Base-by-base conservation (phyloP, 441 rosid genomes). In the Populus hybrid region DNA sequence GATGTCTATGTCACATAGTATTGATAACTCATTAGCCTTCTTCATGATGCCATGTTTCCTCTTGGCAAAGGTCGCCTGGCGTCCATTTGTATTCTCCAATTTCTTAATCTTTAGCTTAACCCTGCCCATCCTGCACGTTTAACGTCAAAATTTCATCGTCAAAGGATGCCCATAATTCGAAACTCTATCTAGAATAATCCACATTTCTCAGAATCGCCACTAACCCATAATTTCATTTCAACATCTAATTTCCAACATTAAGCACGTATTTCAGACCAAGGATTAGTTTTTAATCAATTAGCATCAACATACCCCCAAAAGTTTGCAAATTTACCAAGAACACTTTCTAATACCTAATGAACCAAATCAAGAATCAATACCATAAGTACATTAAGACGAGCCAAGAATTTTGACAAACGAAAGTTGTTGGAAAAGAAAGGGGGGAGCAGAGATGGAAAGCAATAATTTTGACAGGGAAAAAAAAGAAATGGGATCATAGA, bases 21-120 rank as follows among this genome's bases (percentile, higher is more conserved):
- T 86, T 1, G 97, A 88, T 70, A 93, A 86, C 75, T 93, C 97
- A 63, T 76, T 87, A n/a, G 98, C 95, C 84, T 91, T 91, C 82
- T 91, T 91, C 83, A 90, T 81, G 78, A 91, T 90, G 76, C 97
- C 98, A 81, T 85, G 80, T 80, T 85, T 93, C 83, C 98, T 87
- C 82, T 93, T 90, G 65, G 91, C 89, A 81, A 86, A 91, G 73
- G 97, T 90, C 40, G 85, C 90, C 85, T 91, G 95, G 71, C 97
- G 92, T 79, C 86, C 91, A 84, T 87, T 86, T 26, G 86, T 80
- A 76, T 83, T 89, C 84, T 90, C 95, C 83, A 91, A 78, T 85
- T 83, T 89, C 89, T 89, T 87, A 82, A 93, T 93, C 89, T 89
- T 88, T 68, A 92, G 86, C 89, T 92, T 92, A 79, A 92, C 98